These are phyloP conservation scores for Chaetomium fimeti DNA, from an alignment of 495 filamentous ascomycete species.

Conservation along the genomic window DNA sequence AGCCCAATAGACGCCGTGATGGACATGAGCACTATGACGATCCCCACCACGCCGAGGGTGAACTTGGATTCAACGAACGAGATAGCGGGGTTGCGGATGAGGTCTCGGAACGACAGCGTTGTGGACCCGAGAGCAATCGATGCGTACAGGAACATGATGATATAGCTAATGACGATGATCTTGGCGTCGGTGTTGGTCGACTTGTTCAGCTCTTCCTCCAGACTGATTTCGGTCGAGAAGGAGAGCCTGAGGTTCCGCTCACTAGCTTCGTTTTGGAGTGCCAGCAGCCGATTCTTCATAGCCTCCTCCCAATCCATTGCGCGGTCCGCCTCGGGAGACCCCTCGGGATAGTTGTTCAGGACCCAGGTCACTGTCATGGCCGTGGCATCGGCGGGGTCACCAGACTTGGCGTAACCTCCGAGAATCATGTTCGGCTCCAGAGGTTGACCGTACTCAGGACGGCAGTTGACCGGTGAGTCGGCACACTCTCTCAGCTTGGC, in stretches of 20 bases:
- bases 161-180: constrained; percentile 94
- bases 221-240: constrained; percentile 89
- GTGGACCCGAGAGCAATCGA: constrained; percentile 88
- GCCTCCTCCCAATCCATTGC: constrained; percentile 88
- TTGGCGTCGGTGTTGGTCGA: constrained; percentile 97
- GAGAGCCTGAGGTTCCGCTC: constrained; percentile 78
- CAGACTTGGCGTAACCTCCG: constrained; percentile 69
- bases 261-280: constrained; percentile 74
- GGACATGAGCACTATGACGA: constrained; percentile 94
- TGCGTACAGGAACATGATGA: constrained; percentile 98
- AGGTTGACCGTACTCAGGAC: constrained; percentile 83
- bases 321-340: constrained; percentile 60
- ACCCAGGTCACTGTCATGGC: constrained; percentile 94
- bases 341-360: constrained; percentile 81
- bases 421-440: constrained; percentile 80
- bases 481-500: constrained; percentile 66
- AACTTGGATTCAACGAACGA: constrained; percentile 94
- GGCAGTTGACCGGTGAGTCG: constrained; percentile 73
- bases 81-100: constrained; percentile 76
- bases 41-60: constrained; percentile 85
- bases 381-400: constrained; percentile 66
- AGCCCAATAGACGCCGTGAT: constrained; percentile 91
- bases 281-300: constrained; percentile 66
- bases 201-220: constrained; percentile 93
- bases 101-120: constrained; percentile 68